These are phyloP conservation scores for Cucumis sativus DNA, from an alignment of 306 rosid species.

Conservation along the genomic window Cucumber_9930_V3 NC_026657.2:4393501-4394000, in stretches of 20 bases:
- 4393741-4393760: conserved; percentile 75
- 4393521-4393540: conserved; percentile 90
- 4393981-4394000: conserved; percentile 99
- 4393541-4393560: conserved; percentile 96
- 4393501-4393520: conserved; percentile 60
- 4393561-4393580: conserved; percentile 92
- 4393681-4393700: conserved; percentile 72
- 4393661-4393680: conserved; percentile 41
- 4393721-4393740: conserved; percentile 70
- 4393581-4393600: conserved; percentile 93
- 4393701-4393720: conserved; percentile 83
- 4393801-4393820: conserved; percentile 71
- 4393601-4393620: conserved; percentile 35
- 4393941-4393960: neutral
- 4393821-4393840: conserved; percentile 36
- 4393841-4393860: conserved; percentile 82
- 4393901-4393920: conserved; percentile 2
- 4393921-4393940: neutral
- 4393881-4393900: conserved; percentile 59
- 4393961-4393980: conserved; percentile 80
- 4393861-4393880: conserved; percentile 94
- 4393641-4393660: conserved; percentile 11
- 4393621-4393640: neutral
- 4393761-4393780: conserved; percentile 38
- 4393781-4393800: conserved; percentile 76